Conservation (phyloP, 805 yeast species). For the Tetrapisispora fleetii region DNA sequence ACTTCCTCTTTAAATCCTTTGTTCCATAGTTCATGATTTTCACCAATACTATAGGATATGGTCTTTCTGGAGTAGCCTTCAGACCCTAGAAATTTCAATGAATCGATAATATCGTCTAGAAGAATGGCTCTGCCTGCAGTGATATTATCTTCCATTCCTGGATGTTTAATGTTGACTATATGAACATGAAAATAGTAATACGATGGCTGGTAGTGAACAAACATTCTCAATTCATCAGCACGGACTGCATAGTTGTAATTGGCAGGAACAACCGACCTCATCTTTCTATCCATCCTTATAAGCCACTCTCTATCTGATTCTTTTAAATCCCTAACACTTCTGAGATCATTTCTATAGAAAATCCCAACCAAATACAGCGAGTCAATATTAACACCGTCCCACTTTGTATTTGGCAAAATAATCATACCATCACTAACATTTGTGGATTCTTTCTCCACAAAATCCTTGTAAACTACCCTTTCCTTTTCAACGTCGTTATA, state of each 20-base stretch:
- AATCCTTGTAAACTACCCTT: conserved; percentile 57
- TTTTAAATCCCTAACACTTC: conserved; percentile 67
- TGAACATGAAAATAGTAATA: conserved; percentile 94
- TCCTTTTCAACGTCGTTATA: conserved; percentile 79
- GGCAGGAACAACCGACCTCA: conserved; percentile 39
- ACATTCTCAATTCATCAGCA: conserved; percentile 56
- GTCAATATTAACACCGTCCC: conserved; percentile 71
- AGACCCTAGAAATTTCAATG: conserved; percentile 41
- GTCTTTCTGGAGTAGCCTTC: conserved; percentile 51
- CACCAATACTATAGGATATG: conserved; percentile 61
- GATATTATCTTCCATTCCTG: conserved; percentile 59
- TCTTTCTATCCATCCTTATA: conserved; percentile 34
- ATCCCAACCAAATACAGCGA: conserved; percentile 71
- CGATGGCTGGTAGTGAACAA: conserved; percentile 90
- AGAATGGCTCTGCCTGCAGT: conserved; percentile 72
- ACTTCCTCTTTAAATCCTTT: conserved; percentile 25
- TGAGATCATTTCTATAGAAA: conserved; percentile 56
- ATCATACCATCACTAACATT: conserved; percentile 46
- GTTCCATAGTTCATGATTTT: conserved; percentile 67
- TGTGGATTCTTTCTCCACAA: conserved; percentile 31
- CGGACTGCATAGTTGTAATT: conserved; percentile 36
- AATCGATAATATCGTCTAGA: conserved; percentile 73
- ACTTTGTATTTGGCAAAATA: conserved; percentile 88
- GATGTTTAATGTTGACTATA: conserved; percentile 63
- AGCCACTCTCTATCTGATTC: conserved; percentile 50